Evolutionary conservation across 2,329 filamentous ascomycete species (phyloP).

Genomic region (Pyricularia grisea): DNA sequence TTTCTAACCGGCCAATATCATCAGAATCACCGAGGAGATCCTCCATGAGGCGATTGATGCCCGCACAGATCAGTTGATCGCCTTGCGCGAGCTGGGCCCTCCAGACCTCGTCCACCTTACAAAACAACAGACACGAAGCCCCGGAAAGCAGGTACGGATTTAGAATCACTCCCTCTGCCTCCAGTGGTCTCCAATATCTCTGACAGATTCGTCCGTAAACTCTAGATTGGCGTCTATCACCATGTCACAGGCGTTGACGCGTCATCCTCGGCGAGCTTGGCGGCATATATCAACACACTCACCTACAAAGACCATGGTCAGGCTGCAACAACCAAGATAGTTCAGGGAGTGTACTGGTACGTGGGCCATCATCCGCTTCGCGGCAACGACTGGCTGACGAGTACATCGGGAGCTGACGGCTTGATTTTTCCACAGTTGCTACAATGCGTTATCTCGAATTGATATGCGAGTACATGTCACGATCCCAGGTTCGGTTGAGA

Average conservation of each 20-base stretch:
- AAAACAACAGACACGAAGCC: constrained; percentile 56
- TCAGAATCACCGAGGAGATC: constrained; percentile 86
- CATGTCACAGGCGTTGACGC: constrained; percentile 97
- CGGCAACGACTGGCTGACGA: neutral
- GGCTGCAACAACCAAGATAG: constrained; percentile 69
- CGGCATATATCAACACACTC: constrained; percentile 96
- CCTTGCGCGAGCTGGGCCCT: constrained; percentile 85
- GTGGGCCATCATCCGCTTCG: constrained; percentile 12
- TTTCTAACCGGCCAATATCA: constrained; percentile 9
- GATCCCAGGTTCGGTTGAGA: constrained; percentile 92
- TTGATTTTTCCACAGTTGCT: constrained; percentile 49
- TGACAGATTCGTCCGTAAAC: constrained; percentile 9
- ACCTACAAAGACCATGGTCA: constrained; percentile 83
- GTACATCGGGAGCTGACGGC: neutral
- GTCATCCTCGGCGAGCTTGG: constrained; percentile 91
- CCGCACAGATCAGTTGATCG: constrained; percentile 78
- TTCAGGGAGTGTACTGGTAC: constrained; percentile 90
- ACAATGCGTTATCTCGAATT: constrained; percentile 96
- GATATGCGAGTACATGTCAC: constrained; percentile 99
- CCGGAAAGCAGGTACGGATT: constrained; percentile 40
- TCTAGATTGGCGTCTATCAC: constrained; percentile 83
- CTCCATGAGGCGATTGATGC: constrained; percentile 86
- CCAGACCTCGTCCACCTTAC: constrained; percentile 93
- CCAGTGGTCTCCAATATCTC: constrained; percentile 1
- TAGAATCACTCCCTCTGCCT: neutral